Conservation (phyloP, 306 rosid species). For the Abrus pulchellus region DNA sequence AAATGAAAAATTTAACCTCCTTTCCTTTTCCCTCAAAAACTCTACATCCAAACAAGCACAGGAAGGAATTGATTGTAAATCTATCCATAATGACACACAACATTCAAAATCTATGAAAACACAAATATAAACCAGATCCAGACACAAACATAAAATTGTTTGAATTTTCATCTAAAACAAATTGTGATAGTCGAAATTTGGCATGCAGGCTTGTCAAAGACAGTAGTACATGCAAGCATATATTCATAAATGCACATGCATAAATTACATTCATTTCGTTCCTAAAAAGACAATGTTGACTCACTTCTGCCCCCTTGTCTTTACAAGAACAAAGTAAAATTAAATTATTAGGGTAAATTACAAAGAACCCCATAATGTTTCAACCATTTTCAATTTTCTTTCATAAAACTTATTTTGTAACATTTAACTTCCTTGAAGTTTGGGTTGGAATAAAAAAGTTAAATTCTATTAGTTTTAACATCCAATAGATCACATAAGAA, state of each 20-base stretch:
- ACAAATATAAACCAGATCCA: not conserved
- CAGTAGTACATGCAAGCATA: not conserved
- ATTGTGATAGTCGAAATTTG: not conserved
- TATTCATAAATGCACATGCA: not conserved
- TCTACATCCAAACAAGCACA: not conserved
- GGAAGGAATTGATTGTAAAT: not conserved
- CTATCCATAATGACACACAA: not conserved
- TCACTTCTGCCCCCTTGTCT: not conserved
- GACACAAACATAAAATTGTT: not conserved
- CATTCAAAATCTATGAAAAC: not conserved
- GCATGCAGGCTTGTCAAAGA: not conserved
- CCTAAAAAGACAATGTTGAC: not conserved
- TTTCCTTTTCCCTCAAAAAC: not conserved
- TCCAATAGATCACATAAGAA: not conserved
- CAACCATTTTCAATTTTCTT: not conserved
- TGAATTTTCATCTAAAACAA: not conserved
- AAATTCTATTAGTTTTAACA: not conserved
- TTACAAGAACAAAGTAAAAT: not conserved
- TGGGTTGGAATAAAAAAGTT: not conserved
- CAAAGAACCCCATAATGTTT: not conserved
- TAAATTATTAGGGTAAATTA: not conserved
- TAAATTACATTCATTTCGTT: not conserved
- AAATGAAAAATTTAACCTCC: not conserved
- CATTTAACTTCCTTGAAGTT: not conserved
- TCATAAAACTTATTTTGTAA: not conserved